Evolutionary conservation across 345 rosid genomes (phyloP).

Genomic region (Hibiscus syriacus): DNA sequence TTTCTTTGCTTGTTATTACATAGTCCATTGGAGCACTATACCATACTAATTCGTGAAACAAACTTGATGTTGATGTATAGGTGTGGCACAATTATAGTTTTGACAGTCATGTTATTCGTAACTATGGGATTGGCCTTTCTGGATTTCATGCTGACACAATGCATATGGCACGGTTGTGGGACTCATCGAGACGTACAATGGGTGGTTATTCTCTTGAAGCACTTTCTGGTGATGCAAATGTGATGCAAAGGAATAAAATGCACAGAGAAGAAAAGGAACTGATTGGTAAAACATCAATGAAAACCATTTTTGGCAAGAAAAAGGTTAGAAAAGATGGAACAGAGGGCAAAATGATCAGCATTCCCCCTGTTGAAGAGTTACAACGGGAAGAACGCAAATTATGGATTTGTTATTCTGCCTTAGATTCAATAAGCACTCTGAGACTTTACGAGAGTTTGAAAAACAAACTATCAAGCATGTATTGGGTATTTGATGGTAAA

Average conservation of each 20-base stretch:
- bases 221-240: constrained; percentile 58
- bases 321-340: constrained; percentile 85
- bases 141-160: constrained; percentile 97
- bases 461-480: constrained; percentile 33
- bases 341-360: constrained; percentile 59
- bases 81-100: constrained; percentile 99
- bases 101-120: constrained; percentile 75
- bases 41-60: neutral
- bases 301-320: constrained; percentile 70
- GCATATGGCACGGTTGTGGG: constrained; percentile 98
- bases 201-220: constrained; percentile 99
- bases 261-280: constrained; percentile 37
- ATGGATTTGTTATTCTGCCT: constrained; percentile 90
- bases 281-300: constrained; percentile 84
- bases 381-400: constrained; percentile 62
- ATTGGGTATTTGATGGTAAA: constrained; percentile 60
- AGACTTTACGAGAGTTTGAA: constrained; percentile 74
- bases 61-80: constrained; percentile 26
- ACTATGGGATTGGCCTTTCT: constrained; percentile 60
- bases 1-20: constrained; percentile 1
- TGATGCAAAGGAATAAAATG: constrained; percentile 37
- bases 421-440: constrained; percentile 85
- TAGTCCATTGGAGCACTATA: no score
- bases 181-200: constrained; percentile 63
- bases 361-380: constrained; percentile 83